Conservation (phyloP, 2,329 filamentous ascomycete genomes). For the Hyphodiscus sp. region DNA sequence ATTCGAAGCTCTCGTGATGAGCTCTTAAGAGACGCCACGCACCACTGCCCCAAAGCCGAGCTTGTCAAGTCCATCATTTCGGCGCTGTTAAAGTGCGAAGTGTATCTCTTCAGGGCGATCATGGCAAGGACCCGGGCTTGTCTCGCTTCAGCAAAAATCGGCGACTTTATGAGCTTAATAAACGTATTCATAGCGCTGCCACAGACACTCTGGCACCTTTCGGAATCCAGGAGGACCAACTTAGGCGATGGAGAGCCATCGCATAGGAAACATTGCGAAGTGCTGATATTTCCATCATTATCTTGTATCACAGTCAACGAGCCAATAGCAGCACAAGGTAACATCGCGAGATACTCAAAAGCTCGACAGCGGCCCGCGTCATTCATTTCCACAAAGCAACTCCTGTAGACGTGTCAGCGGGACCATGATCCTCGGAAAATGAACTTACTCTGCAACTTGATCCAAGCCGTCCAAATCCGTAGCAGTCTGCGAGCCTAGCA, state of each 20-base stretch:
- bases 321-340: slow-evolving; percentile 49
- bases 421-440: not conserved
- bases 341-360: slow-evolving; percentile 48
- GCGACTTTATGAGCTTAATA: slow-evolving; percentile 35
- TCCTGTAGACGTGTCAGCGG: slow-evolving; percentile 22
- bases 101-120: slow-evolving; percentile 61
- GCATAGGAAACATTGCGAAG: slow-evolving; percentile 26
- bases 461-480: slow-evolving; percentile 35
- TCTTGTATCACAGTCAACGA: slow-evolving; percentile 32
- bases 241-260: slow-evolving; percentile 17
- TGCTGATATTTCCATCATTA: slow-evolving; percentile 22
- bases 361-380: slow-evolving; percentile 45
- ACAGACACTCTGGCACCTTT: slow-evolving; percentile 16
- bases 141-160: slow-evolving; percentile 46
- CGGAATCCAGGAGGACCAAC: slow-evolving; percentile 11
- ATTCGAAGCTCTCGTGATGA: slow-evolving; percentile 80
- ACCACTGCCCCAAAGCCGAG: slow-evolving; percentile 70
- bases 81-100: slow-evolving; percentile 56
- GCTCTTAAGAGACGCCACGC: slow-evolving; percentile 73
- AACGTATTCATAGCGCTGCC: slow-evolving; percentile 41
- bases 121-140: slow-evolving; percentile 63
- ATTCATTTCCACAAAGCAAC: slow-evolving; percentile 39
- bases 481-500: slow-evolving; percentile 31
- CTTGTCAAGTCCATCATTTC: slow-evolving; percentile 59
- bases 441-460: slow-evolving; percentile 42